A percentile compares a stretch with the other conserved stretches of the same genome.
Evolutionary conservation across 305 asterid species (phyloP).

Genomic region (Solanum hybrid): DNA sequence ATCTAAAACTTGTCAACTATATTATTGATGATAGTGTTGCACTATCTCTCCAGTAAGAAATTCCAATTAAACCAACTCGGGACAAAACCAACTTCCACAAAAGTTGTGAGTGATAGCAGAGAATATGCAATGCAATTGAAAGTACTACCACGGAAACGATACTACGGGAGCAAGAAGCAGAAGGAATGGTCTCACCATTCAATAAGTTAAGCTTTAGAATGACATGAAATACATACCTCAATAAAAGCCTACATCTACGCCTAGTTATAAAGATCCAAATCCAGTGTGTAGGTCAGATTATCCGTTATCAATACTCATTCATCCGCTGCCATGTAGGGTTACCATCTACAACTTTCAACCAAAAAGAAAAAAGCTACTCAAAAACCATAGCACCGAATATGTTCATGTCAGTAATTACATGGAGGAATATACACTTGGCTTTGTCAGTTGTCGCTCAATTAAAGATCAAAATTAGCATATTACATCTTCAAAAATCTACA

Average conservation of each 20-base stretch:
- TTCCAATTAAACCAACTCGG: not conserved
- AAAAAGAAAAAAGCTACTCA: not conserved
- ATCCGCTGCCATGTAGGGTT: not conserved
- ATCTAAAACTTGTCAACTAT: not conserved
- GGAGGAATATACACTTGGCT: conserved; percentile 1
- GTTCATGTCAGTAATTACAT: not conserved
- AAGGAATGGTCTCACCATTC: not conserved
- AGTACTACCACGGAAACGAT: not conserved
- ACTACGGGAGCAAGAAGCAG: not conserved
- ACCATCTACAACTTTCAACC: not conserved
- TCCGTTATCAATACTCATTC: not conserved
- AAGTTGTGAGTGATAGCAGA: not conserved
- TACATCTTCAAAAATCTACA: conserved; percentile 4
- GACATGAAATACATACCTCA: not conserved
- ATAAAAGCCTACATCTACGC: not conserved
- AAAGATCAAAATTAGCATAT: not conserved
- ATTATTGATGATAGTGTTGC: not conserved
- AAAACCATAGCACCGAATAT: not conserved
- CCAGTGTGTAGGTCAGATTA: not conserved
- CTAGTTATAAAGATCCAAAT: not conserved
- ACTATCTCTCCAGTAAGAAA: not conserved
- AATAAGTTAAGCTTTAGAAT: not conserved
- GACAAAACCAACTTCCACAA: not conserved
- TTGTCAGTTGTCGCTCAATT: not conserved
- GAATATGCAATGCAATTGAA: not conserved